Percentiles rank a stretch among this genome's conserved stretches.
These are phyloP conservation scores for Suhomyces anneliseae DNA, from an alignment of 1,139 yeast genomes.

Conservation along the genomic window DNA sequence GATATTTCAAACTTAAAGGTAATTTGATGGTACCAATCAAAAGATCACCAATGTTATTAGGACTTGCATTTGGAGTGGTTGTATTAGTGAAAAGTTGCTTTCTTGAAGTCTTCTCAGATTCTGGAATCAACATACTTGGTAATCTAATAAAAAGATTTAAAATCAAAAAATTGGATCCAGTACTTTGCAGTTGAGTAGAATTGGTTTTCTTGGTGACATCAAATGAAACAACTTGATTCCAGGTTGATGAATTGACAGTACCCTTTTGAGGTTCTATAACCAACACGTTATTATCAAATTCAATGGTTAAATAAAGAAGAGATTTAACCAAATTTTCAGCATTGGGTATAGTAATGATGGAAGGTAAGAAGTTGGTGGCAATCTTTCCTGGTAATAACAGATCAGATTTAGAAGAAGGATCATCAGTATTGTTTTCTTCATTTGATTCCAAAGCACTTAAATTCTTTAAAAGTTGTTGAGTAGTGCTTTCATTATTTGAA, in stretches of 20 bases:
- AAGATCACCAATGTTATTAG: constrained; percentile 36
- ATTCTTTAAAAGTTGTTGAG: constrained; percentile 35
- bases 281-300: constrained; percentile 79
- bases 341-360: constrained; percentile 62
- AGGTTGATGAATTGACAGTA: constrained; percentile 51
- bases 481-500: constrained; percentile 41
- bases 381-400: constrained; percentile 32
- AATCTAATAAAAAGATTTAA: constrained; percentile 75
- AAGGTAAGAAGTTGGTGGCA: constrained; percentile 57
- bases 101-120: constrained; percentile 32
- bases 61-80: constrained; percentile 13
- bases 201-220: constrained; percentile 68
- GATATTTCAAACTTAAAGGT: constrained; percentile 43
- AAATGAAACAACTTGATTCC: constrained; percentile 88
- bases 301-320: constrained; percentile 66
- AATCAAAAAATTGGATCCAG: constrained; percentile 51
- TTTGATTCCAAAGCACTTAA: constrained; percentile 26
- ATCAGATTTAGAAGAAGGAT: constrained; percentile 1
- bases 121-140: constrained; percentile 64
- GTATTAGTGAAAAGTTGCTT: constrained; percentile 29
- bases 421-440: constrained; percentile 9
- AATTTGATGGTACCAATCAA: constrained; percentile 45
- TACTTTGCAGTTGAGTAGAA: constrained; percentile 8
- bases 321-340: constrained; percentile 52
- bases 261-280: constrained; percentile 82